Conservation (phyloP, 306 rosid species). For the Canavalia ensiformis region DNA sequence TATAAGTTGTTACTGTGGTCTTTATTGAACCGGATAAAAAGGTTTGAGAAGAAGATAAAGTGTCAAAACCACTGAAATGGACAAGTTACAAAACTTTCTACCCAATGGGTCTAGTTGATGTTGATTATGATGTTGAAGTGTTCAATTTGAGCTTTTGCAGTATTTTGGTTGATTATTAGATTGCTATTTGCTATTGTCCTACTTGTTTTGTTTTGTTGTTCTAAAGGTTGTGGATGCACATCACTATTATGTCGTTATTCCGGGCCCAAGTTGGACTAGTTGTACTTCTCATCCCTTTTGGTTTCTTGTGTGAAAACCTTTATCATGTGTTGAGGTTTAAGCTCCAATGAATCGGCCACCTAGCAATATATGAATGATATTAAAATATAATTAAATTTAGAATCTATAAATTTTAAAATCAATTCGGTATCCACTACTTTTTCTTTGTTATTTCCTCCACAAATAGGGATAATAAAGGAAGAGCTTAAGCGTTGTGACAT, state of each 20-base stretch:
- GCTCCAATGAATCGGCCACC: not conserved
- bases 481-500: not conserved
- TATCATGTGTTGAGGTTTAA: not conserved
- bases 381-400: not conserved
- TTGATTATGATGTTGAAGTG: constrained; percentile 43
- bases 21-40: constrained; percentile 1
- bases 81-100: constrained; percentile 30
- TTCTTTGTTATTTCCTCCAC: not conserved
- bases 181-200: constrained; percentile 39
- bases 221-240: constrained; percentile 37
- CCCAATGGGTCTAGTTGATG: constrained; percentile 16
- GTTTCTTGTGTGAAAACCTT: not conserved
- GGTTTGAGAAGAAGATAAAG: constrained; percentile 3
- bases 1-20: not conserved
- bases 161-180: constrained; percentile 6
- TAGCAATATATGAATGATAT: not conserved
- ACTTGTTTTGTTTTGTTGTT: constrained; percentile 37
- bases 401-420: not conserved
- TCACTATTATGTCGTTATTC: constrained; percentile 11
- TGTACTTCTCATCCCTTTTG: constrained; percentile 1
- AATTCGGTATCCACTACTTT: not conserved
- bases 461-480: not conserved
- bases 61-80: not conserved
- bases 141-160: constrained; percentile 47
- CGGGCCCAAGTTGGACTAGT: constrained; percentile 28